phyloP scores from a whole-genome alignment of 768 basidiomycete species.

The Dendrothele bispora region DNA sequence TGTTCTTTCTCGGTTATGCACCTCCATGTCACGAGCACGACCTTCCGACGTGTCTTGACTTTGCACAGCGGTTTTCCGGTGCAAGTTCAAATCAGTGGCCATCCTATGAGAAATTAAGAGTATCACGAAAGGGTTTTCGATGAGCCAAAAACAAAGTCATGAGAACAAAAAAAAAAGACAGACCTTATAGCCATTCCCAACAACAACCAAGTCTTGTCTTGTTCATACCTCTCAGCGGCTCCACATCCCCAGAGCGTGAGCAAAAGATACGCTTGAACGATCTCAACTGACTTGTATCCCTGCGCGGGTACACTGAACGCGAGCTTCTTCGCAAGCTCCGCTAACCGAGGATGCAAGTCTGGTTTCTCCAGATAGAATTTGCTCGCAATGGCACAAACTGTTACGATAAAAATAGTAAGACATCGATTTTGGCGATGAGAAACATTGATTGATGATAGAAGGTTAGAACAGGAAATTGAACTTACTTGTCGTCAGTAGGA shows the following conservation, averaged over 20 bases:
- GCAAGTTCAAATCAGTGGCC: slow-evolving; percentile 94
- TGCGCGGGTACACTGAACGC: slow-evolving; percentile 84
- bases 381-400: slow-evolving; percentile 94
- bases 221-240: slow-evolving; percentile 94
- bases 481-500: slow-evolving; percentile 89
- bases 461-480: slow-evolving; percentile 15
- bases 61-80: slow-evolving; percentile 72
- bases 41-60: slow-evolving; percentile 78
- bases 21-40: slow-evolving; percentile 74
- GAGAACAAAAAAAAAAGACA: slow-evolving; percentile 21
- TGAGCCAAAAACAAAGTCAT: not conserved
- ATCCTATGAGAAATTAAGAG: slow-evolving; percentile 51
- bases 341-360: slow-evolving; percentile 77
- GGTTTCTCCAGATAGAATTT: slow-evolving; percentile 84
- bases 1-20: slow-evolving; percentile 92
- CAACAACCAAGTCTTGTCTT: slow-evolving; percentile 91
- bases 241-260: slow-evolving; percentile 90
- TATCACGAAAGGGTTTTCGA: not conserved
- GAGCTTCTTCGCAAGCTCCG: slow-evolving; percentile 82
- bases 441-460: slow-evolving; percentile 6
- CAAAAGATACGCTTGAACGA: slow-evolving; percentile 92
- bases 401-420: no score
- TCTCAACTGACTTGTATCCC: slow-evolving; percentile 92
- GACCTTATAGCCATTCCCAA: slow-evolving; percentile 85
- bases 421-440: not conserved